These are phyloP conservation scores for Limtongia smithiae DNA, from an alignment of 805 yeast species.

Conservation along the genomic window DNA sequence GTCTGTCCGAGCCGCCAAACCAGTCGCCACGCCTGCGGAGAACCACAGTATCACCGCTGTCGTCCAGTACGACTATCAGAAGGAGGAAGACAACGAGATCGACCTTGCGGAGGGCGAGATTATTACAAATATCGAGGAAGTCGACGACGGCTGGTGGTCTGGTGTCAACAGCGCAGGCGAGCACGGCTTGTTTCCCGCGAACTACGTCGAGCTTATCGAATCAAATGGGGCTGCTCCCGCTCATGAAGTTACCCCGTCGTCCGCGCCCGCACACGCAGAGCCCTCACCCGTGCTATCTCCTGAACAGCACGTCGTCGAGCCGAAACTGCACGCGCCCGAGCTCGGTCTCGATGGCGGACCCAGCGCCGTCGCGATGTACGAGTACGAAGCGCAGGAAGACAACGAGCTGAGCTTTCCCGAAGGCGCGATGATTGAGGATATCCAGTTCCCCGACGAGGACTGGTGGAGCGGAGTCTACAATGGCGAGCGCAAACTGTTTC, in stretches of 20 bases:
- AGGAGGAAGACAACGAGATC: slow-evolving; percentile 75
- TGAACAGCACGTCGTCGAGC: slow-evolving; percentile 19
- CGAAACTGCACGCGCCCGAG: slow-evolving; percentile 29
- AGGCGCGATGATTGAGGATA: slow-evolving; percentile 75
- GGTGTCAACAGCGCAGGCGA: slow-evolving; percentile 73
- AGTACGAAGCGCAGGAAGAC: slow-evolving; percentile 87
- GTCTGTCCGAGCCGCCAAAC: not conserved
- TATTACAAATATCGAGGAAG: slow-evolving; percentile 61
- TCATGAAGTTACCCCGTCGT: slow-evolving; percentile 12
- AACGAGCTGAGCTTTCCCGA: slow-evolving; percentile 83
- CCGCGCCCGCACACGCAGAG: not conserved
- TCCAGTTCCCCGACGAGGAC: slow-evolving; percentile 87
- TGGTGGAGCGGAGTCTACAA: slow-evolving; percentile 93
- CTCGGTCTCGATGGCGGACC: slow-evolving; percentile 33
- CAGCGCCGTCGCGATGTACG: slow-evolving; percentile 64
- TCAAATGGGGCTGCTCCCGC: slow-evolving; percentile 32
- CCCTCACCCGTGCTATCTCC: not conserved
- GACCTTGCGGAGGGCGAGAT: slow-evolving; percentile 62
- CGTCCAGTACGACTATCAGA: slow-evolving; percentile 77
- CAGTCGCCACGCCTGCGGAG: not conserved
- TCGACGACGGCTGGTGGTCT: slow-evolving; percentile 86
- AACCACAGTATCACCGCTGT: slow-evolving; percentile 48
- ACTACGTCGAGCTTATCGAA: slow-evolving; percentile 60
- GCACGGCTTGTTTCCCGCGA: slow-evolving; percentile 82
- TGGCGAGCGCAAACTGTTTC: slow-evolving; percentile 83